Conservation (phyloP, 805 yeast species). For the Helenozyma baotianmanensis region DNA sequence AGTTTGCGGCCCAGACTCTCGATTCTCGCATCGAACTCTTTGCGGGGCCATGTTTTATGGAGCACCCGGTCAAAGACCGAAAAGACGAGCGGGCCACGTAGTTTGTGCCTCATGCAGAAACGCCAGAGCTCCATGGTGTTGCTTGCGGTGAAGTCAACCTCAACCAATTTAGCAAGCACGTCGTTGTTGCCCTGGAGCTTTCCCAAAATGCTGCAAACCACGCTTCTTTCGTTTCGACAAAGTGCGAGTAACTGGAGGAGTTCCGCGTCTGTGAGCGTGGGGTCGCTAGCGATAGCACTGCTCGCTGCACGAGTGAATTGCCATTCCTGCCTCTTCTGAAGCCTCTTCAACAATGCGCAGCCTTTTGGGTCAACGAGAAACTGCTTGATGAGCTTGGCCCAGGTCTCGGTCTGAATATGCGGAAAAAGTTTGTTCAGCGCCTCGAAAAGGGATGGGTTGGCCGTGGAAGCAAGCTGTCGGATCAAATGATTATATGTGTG, state of each 20-base stretch:
- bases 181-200: background rate
- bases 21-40: slow-evolving; percentile 4
- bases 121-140: too few species aligned
- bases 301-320: too few species aligned
- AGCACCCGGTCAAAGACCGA: slow-evolving; percentile 1
- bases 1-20: background rate
- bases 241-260: background rate
- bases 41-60: slow-evolving; percentile 8
- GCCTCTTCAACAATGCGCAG: slow-evolving; percentile 3
- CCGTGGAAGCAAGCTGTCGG: slow-evolving; percentile 1
- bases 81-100: background rate
- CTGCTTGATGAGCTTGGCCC: background rate
- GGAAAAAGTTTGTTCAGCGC: slow-evolving; percentile 1
- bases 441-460: background rate
- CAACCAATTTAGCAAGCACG: background rate
- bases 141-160: too few species aligned
- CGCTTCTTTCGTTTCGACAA: background rate
- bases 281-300: too few species aligned
- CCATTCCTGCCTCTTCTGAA: too few species aligned
- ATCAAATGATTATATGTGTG: slow-evolving; percentile 3
- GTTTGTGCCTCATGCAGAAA: slow-evolving; percentile 1
- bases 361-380: slow-evolving; percentile 3
- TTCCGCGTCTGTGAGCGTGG: background rate
- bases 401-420: slow-evolving; percentile 1
- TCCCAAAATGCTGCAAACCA: background rate